phyloP scores from a whole-genome alignment of 2,329 filamentous ascomycete species.

The Cladosporium velox region DNA sequence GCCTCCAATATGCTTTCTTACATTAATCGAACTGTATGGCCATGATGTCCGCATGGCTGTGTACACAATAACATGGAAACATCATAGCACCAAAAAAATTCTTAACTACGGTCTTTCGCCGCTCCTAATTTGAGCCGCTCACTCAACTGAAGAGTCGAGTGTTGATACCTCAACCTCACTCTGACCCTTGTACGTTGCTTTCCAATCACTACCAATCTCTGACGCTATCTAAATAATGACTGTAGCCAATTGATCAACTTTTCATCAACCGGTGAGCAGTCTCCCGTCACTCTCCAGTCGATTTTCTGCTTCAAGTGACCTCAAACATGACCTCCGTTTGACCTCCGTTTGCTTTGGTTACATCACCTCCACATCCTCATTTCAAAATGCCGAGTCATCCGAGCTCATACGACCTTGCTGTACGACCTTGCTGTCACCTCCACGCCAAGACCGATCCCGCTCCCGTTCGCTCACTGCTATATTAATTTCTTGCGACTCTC shows the following conservation, averaged over 20 bases:
- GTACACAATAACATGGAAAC: neutral
- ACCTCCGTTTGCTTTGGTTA: neutral
- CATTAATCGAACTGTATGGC: neutral
- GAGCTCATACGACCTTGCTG: neutral
- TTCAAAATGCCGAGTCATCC: neutral
- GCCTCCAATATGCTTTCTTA: neutral
- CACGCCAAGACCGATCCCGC: neutral
- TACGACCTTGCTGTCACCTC: neutral
- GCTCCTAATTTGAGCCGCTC: neutral
- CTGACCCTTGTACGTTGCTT: neutral
- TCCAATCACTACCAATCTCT: neutral
- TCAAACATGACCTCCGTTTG: neutral
- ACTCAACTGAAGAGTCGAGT: neutral
- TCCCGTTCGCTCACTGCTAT: neutral
- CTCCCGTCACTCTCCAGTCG: neutral
- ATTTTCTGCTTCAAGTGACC: neutral
- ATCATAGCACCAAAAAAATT: neutral
- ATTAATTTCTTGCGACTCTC: neutral
- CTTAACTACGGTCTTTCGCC: neutral
- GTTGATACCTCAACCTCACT: neutral
- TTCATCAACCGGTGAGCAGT: neutral
- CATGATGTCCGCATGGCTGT: neutral
- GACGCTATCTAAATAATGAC: neutral
- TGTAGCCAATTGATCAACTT: neutral
- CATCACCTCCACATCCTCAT: neutral